Evolutionary conservation across 1,284 basidiomycete species (phyloP).

Genomic region (Ceratobasidium sp.): DNA sequence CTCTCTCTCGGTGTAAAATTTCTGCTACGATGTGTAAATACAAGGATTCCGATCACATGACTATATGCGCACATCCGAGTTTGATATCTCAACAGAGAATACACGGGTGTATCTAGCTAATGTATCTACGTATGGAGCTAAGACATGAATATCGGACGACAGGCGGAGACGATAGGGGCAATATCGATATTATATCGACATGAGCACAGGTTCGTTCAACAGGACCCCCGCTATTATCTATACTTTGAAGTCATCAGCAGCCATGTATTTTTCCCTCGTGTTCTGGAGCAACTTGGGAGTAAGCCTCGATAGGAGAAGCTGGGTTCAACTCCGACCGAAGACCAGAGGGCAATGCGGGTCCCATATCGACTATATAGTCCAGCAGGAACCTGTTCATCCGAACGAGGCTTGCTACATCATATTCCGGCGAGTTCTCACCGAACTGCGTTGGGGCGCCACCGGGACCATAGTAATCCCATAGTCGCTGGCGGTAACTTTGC

Average conservation of each 20-base stretch:
- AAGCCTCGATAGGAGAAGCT: too few relatives aligned
- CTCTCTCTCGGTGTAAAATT: too few relatives aligned
- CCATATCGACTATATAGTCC: constrained; percentile 10
- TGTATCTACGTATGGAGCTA: neutral
- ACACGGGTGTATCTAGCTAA: neutral
- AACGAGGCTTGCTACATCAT: neutral
- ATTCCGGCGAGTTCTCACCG: neutral
- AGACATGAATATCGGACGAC: neutral
- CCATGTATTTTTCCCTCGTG: too few relatives aligned
- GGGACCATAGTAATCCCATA: neutral
- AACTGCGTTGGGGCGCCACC: neutral
- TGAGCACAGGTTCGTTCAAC: neutral
- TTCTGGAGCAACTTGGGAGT: too few relatives aligned
- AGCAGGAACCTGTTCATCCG: neutral
- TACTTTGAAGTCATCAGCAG: too few relatives aligned
- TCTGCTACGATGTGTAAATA: too few relatives aligned
- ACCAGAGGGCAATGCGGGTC: neutral
- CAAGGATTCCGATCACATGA: too few relatives aligned
- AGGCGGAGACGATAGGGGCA: neutral
- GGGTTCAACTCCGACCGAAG: neutral
- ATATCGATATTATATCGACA: neutral
- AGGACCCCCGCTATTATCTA: too few relatives aligned
- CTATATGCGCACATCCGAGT: too few relatives aligned
- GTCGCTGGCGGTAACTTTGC: neutral
- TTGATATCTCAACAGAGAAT: too few relatives aligned